These are phyloP conservation scores for Parastagonospora nodorum DNA, from an alignment of 2,329 filamentous ascomycete species.

Conservation along the genomic window DNA sequence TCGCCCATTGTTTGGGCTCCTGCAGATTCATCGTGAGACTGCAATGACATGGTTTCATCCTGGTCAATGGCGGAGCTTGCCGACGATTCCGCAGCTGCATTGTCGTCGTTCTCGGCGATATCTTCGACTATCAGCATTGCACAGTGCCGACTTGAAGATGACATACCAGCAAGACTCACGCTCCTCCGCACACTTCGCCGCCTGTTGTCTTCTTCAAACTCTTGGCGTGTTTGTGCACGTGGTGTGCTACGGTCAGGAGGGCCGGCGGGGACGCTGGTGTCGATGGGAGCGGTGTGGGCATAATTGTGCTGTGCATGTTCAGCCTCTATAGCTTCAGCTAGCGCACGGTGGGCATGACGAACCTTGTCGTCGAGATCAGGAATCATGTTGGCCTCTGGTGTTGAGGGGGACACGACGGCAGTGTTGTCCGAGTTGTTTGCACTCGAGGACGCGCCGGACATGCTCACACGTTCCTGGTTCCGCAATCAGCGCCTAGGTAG, in stretches of 20 bases:
- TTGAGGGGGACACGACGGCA: conserved; percentile 45
- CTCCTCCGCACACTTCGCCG: conserved; percentile 63
- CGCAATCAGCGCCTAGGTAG: conserved; percentile 35
- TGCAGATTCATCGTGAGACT: conserved; percentile 36
- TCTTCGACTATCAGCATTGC: conserved; percentile 41
- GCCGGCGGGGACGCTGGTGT: conserved; percentile 66
- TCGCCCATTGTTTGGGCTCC: conserved; percentile 52
- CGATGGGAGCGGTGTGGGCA: conserved; percentile 71
- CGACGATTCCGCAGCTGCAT: conserved; percentile 32
- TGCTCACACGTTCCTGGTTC: conserved; percentile 35
- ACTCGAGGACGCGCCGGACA: conserved; percentile 34
- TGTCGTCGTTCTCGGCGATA: conserved; percentile 53
- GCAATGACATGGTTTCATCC: conserved; percentile 38
- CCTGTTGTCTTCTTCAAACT: conserved; percentile 65
- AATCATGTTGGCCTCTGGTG: conserved; percentile 45
- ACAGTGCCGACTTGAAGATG: conserved; percentile 17
- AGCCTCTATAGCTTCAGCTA: conserved; percentile 29
- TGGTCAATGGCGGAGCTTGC: conserved; percentile 39
- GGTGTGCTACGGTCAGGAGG: conserved; percentile 72
- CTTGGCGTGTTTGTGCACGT: conserved; percentile 79
- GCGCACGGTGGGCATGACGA: conserved; percentile 30
- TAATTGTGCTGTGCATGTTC: conserved; percentile 39
- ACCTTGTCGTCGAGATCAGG: conserved; percentile 45
- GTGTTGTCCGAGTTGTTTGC: conserved; percentile 42
- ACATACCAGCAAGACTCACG: conserved; percentile 76